These are phyloP conservation scores for Striga hermonthica DNA, from an alignment of 305 asterid species.

Conservation along the genomic window DNA sequence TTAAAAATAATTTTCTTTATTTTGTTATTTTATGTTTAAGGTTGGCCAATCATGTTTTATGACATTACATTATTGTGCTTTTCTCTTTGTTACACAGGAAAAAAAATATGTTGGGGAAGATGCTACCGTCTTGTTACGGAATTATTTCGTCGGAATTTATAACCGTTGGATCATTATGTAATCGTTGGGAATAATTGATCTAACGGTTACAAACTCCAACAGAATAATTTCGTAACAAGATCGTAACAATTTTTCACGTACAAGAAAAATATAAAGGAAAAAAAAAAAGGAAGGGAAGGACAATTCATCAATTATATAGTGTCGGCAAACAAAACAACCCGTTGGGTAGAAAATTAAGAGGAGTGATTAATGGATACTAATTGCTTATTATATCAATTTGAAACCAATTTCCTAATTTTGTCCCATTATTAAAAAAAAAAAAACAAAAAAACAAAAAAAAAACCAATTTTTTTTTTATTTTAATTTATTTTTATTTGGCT, in stretches of 20 bases:
- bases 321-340: conserved; percentile 52
- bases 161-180: too few species aligned
- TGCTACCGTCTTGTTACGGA: too few species aligned
- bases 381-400: conserved; percentile 29
- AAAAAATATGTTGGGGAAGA: too few species aligned
- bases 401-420: conserved; percentile 15
- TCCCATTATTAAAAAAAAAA: background rate
- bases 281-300: too few species aligned
- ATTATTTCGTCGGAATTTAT: too few species aligned
- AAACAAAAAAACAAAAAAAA: too few species aligned
- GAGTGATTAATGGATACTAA: conserved; percentile 41
- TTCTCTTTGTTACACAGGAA: too few species aligned
- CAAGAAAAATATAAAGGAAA: too few species aligned
- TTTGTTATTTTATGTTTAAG: conserved; percentile 30
- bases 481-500: background rate
- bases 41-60: conserved; percentile 32
- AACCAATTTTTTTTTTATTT: background rate
- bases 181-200: too few species aligned
- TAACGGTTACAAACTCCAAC: too few species aligned
- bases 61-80: background rate
- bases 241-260: too few species aligned
- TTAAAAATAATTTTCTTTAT: conserved; percentile 30
- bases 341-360: conserved; percentile 39
- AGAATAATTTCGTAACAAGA: too few species aligned
- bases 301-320: conserved; percentile 21